A percentile compares a stretch with the other conserved stretches of the same genome.
Conservation (phyloP, 1,284 basidiomycete species). For the Irpex lacteus region DNA sequence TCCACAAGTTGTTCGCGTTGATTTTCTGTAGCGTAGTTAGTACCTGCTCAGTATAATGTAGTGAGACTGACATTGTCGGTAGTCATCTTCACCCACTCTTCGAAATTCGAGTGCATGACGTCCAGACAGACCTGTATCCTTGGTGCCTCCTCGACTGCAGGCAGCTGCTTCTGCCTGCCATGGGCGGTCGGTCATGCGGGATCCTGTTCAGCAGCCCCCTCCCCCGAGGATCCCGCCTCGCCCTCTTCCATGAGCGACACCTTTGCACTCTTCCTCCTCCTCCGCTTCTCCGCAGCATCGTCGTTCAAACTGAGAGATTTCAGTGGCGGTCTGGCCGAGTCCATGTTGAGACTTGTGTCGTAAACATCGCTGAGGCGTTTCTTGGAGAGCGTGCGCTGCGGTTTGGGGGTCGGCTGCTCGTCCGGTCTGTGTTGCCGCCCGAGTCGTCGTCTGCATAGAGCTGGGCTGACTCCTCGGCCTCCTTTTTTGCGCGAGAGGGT, state of each 20-base stretch:
- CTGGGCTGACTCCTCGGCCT: slow-evolving; percentile 12
- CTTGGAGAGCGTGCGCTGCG: slow-evolving; percentile 31
- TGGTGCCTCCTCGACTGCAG: slow-evolving; percentile 57
- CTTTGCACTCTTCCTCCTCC: slow-evolving; percentile 72
- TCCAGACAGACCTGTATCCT: slow-evolving; percentile 66
- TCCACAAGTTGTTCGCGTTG: slow-evolving; percentile 97
- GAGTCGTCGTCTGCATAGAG: slow-evolving; percentile 25
- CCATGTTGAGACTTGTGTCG: slow-evolving; percentile 49
- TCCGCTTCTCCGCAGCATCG: slow-evolving; percentile 75
- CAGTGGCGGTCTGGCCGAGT: slow-evolving; percentile 46
- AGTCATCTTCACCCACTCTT: slow-evolving; percentile 99
- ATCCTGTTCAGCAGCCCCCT: slow-evolving; percentile 35
- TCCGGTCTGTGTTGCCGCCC: slow-evolving; percentile 29
- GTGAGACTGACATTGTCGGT: slow-evolving; percentile 85
- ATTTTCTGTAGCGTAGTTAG: slow-evolving; percentile 76
- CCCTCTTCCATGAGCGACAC: slow-evolving; percentile 41
- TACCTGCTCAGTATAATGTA: neutral
- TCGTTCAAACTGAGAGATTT: slow-evolving; percentile 73
- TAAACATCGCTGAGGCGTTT: slow-evolving; percentile 64
- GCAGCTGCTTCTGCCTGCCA: slow-evolving; percentile 59
- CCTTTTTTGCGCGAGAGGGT: slow-evolving; percentile 13
- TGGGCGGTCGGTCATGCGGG: slow-evolving; percentile 35
- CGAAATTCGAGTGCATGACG: slow-evolving; percentile 87
- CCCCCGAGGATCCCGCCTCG: slow-evolving; percentile 51
- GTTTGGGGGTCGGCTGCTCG: slow-evolving; percentile 20